phyloP scores from a whole-genome alignment of 768 basidiomycete species.

The Xerocomellus chrysenteron region DNA sequence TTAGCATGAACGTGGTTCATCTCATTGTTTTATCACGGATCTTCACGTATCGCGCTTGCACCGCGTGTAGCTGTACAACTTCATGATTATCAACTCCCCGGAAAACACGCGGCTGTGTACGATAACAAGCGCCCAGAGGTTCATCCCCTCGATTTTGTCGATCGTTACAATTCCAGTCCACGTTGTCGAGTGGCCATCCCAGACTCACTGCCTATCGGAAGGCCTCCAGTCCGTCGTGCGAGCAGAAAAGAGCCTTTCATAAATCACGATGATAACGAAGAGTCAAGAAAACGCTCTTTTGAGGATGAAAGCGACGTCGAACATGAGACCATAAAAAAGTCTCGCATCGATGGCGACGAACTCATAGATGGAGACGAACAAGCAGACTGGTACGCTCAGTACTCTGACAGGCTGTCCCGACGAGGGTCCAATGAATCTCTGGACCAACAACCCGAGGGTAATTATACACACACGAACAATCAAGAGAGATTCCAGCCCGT shows the following conservation, averaged over 20 bases:
- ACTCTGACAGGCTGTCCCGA: slow-evolving; percentile 20
- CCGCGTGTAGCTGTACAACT: slow-evolving; percentile 25
- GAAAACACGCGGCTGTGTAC: slow-evolving; percentile 11
- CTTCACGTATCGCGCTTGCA: slow-evolving; percentile 14
- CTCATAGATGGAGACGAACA: slow-evolving; percentile 50
- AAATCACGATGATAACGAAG: slow-evolving; percentile 22
- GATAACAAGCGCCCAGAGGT: slow-evolving; percentile 18
- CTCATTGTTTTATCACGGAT: slow-evolving; percentile 27
- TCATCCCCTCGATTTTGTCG: slow-evolving; percentile 32
- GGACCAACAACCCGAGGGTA: slow-evolving; percentile 42
- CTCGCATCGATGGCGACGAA: slow-evolving; percentile 50
- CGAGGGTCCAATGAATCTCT: slow-evolving; percentile 54
- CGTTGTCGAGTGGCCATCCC: slow-evolving; percentile 9
- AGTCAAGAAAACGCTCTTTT: slow-evolving; percentile 43
- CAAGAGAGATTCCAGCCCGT: slow-evolving; percentile 42
- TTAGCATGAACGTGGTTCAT: slow-evolving; percentile 21
- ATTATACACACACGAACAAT: slow-evolving; percentile 36
- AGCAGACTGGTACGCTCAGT: slow-evolving; percentile 40
- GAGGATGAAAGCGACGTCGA: slow-evolving; percentile 47
- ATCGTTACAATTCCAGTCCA: slow-evolving; percentile 38
- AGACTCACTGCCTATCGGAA: slow-evolving; percentile 16
- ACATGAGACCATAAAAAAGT: slow-evolving; percentile 47
- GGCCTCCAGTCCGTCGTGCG: slow-evolving; percentile 27
- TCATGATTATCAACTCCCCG: slow-evolving; percentile 20
- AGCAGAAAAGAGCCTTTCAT: slow-evolving; percentile 33